A percentile compares a stretch with the other conserved stretches of the same genome.
phyloP scores from a whole-genome alignment of 2,329 filamentous ascomycete genomes.

The Aspergillus sp. region DNA sequence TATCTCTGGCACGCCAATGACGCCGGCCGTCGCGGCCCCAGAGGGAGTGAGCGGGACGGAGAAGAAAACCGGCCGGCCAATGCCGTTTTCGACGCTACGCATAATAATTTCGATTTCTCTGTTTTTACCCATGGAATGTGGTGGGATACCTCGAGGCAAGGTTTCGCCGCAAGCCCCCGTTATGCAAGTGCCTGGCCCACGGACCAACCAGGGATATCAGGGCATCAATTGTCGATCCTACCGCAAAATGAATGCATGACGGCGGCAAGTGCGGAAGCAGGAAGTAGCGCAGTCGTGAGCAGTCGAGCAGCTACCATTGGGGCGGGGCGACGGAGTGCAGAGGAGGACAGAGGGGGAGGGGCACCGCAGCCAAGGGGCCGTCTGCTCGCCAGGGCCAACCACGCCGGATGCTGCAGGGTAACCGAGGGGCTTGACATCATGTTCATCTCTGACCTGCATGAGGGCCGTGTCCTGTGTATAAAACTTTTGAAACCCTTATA shows the following conservation, averaged over 20 bases:
- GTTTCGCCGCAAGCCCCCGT: background rate
- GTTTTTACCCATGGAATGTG: background rate
- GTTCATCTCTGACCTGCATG: background rate
- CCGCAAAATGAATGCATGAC: conserved; percentile 1
- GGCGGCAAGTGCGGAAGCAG: conserved; percentile 13
- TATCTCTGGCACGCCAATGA: background rate
- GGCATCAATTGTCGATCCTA: background rate
- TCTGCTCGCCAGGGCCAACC: background rate
- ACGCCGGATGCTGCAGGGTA: conserved; percentile 2
- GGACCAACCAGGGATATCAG: background rate
- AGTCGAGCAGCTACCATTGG: too few relatives aligned
- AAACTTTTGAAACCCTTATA: background rate
- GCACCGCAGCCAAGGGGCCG: too few relatives aligned
- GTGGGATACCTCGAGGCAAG: background rate
- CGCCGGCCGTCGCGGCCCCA: background rate
- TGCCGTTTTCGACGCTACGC: background rate
- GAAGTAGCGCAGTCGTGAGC: too few relatives aligned
- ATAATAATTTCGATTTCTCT: background rate
- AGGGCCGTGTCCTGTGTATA: too few relatives aligned
- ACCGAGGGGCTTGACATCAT: conserved; percentile 3
- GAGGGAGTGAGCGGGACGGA: background rate
- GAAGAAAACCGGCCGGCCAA: background rate
- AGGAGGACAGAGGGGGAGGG: too few relatives aligned
- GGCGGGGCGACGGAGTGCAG: too few relatives aligned
- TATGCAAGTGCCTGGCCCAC: background rate